A percentile compares a stretch with the other conserved stretches of the same genome.
phyloP scores from a whole-genome alignment of 768 basidiomycete genomes.

The Clavulina sp. region DNA sequence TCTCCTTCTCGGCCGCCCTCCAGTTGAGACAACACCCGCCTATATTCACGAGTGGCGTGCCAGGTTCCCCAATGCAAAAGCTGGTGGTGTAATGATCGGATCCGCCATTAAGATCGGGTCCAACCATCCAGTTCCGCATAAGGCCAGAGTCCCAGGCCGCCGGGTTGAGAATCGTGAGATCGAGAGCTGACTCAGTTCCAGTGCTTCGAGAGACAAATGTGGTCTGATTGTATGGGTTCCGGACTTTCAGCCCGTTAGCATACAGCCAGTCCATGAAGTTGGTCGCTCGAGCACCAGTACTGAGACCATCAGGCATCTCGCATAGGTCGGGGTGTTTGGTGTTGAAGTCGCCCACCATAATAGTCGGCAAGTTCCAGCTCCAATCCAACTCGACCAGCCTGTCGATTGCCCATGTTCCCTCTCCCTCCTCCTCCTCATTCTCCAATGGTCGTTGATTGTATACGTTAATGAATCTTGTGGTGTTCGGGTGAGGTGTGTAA shows the following conservation, averaged over 20 bases:
- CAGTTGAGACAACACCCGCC: constrained; percentile 2
- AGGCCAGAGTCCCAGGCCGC: not conserved
- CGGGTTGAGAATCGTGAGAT: not conserved
- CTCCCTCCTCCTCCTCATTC: not conserved
- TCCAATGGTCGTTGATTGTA: constrained; percentile 10
- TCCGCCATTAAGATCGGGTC: not conserved
- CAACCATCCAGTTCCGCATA: constrained; percentile 1
- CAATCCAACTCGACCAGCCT: not conserved
- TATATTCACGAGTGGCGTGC: not conserved
- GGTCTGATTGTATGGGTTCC: not conserved
- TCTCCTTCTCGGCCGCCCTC: constrained; percentile 1
- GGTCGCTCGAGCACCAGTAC: not conserved
- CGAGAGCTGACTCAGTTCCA: not conserved
- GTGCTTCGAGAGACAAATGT: not conserved
- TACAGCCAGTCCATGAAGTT: not conserved
- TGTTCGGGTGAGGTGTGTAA: not conserved
- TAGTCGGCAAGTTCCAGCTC: not conserved
- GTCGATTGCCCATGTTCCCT: not conserved
- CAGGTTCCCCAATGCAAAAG: not conserved
- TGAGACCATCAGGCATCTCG: not conserved
- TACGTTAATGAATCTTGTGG: constrained; percentile 10
- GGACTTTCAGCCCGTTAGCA: not conserved
- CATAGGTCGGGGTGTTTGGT: constrained; percentile 12
- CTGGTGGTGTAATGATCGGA: constrained; percentile 6
- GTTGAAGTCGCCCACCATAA: constrained; percentile 5